Evolutionary conservation across 371 early-diverging fungal species (phyloP).

Genomic region (Mucor racemosus): DNA sequence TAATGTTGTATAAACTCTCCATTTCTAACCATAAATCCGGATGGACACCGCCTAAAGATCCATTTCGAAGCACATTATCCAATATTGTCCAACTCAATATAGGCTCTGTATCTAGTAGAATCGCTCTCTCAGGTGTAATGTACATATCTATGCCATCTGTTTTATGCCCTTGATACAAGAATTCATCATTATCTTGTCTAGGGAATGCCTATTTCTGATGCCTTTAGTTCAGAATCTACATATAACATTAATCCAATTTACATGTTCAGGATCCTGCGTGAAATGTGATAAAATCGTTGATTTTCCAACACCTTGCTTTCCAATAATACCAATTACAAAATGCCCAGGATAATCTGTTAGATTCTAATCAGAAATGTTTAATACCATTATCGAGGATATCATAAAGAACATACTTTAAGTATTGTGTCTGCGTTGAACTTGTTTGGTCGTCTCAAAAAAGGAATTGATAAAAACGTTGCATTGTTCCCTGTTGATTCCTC

Average conservation of each 20-base stretch:
- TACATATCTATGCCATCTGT: constrained; percentile 76
- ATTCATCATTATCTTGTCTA: constrained; percentile 44
- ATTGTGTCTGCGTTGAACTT: constrained; percentile 26
- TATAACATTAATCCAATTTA: constrained; percentile 9
- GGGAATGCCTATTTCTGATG: constrained; percentile 36
- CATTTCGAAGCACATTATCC: constrained; percentile 54
- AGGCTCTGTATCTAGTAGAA: constrained; percentile 75
- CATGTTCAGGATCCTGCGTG: constrained; percentile 45
- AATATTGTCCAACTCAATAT: constrained; percentile 59
- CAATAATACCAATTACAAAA: constrained; percentile 76
- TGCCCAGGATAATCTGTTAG: constrained; percentile 72
- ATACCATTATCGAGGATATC: background rate
- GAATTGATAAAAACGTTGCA: constrained; percentile 2
- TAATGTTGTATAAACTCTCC: constrained; percentile 55
- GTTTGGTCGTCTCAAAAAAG: constrained; percentile 22
- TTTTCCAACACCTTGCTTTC: constrained; percentile 76
- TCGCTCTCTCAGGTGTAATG: constrained; percentile 70
- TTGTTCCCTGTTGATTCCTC: background rate
- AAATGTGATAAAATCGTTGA: constrained; percentile 71
- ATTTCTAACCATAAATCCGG: constrained; percentile 63
- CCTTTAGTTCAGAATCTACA: too few relatives aligned
- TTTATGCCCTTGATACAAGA: constrained; percentile 54
- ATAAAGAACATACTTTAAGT: constrained; percentile 14
- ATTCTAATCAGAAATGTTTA: background rate
- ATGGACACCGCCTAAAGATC: constrained; percentile 47